Base-by-base conservation (phyloP, 768 basidiomycete species). In the Russula sp. region DNA sequence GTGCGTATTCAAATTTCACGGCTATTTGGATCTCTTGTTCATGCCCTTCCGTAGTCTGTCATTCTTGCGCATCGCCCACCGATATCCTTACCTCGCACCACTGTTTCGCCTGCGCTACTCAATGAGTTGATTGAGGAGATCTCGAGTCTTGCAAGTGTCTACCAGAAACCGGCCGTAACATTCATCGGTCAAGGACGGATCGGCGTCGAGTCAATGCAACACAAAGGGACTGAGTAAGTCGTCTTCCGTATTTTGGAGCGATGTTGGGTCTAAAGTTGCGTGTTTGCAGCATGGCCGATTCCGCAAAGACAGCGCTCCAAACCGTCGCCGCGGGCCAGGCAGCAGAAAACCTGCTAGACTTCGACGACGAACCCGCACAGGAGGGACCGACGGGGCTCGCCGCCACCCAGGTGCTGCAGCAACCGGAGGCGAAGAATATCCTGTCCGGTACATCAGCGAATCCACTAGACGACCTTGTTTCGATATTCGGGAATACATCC, bases 151-250 rank as follows among this genome's bases (percentile, higher is more conserved):
- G 92, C 94, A 6, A 96, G 94, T 72, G 94, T 96, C 2, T 99
- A 99, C 73, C 97, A 99, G 78, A 98, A 97, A 75, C 97, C 97
- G 0, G 87, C 87, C 40, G 92, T 94, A 73, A 98, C 97, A 0
- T 99, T 99, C 71, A 85, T 99, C 61, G 97, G 96, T 0, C 86
- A 86, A 68, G 96, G 97, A 9, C 82, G 95, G 54, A 80, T 98
- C 62, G 89, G 93, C 9, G 91, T 86, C 0, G 92, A 94, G 69
- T 79, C 89, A 7, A 79, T 95, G 69, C 84, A 85, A 67, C 79
- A 81, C 70, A 87, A 81, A 75, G 84, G 79, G 61, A 70, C 75
- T 60, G 87, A 87, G 86, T 88, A 64, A 42, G 86, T 78, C 1
- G 32, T 62, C 58, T 38, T 36, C 42, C 26, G 9, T 60, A n/a